Conservation (phyloP, 75 land plant genomes). For the Pinus taeda region DNA sequence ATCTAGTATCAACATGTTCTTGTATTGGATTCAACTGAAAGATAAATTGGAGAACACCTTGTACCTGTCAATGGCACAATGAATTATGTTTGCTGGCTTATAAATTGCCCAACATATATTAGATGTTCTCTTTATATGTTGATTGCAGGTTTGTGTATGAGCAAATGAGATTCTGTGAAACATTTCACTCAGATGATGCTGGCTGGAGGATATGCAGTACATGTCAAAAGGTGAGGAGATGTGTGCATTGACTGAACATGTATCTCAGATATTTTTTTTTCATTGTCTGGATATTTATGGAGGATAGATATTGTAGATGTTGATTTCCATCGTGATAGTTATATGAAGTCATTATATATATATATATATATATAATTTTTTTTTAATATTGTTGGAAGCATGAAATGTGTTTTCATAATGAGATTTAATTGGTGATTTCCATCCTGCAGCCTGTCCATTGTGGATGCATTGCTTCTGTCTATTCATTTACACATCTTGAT, state of each 20-base stretch:
- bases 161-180: constrained; percentile 71
- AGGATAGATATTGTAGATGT: background rate
- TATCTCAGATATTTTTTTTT: background rate
- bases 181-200: constrained; percentile 61
- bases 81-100: background rate
- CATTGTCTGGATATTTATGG: background rate
- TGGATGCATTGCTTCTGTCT: constrained; percentile 78
- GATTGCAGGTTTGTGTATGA: constrained; percentile 54
- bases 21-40: background rate
- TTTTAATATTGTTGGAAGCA: background rate
- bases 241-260: background rate
- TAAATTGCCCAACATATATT: background rate
- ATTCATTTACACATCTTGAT: constrained; percentile 68
- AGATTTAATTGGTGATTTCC: background rate
- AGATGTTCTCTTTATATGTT: constrained; percentile 4
- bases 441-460: constrained; percentile 79
- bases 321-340: background rate
- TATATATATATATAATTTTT: background rate
- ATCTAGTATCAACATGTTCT: background rate
- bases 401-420: background rate
- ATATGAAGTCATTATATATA: background rate
- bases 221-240: constrained; percentile 72
- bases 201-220: constrained; percentile 89
- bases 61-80: background rate
- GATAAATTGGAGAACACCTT: background rate